Conservation (phyloP, 2,329 filamentous ascomycete genomes). For the Nigrospora sphaerica region DNA sequence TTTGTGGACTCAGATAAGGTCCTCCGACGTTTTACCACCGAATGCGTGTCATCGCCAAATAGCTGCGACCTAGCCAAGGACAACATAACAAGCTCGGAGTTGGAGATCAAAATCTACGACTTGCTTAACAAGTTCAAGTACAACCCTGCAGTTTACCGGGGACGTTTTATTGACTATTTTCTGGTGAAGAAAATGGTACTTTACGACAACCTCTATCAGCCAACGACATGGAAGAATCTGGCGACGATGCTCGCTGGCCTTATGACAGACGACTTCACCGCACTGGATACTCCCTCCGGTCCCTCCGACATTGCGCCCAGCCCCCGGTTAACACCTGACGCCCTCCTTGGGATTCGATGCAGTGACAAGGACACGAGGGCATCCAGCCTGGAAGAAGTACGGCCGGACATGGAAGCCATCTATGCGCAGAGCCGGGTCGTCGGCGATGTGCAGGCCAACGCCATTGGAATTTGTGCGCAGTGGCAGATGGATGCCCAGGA, state of each 20-base stretch:
- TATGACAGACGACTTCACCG: not conserved
- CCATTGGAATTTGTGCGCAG: conserved; percentile 14
- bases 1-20: conserved; percentile 17
- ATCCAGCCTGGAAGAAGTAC: not conserved
- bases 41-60: conserved; percentile 17
- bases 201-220: conserved; percentile 1
- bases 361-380: conserved; percentile 4
- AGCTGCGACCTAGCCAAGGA: conserved; percentile 17
- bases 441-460: conserved; percentile 7
- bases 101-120: no score
- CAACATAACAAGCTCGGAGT: no score
- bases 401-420: conserved; percentile 5
- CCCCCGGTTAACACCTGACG: not conserved
- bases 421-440: conserved; percentile 8
- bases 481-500: conserved; percentile 20
- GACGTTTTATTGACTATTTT: no score
- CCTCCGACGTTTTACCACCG: conserved; percentile 18
- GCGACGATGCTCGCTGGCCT: not conserved
- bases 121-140: no score
- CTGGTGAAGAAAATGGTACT: no score
- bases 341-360: conserved; percentile 12
- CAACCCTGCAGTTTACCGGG: no score
- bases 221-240: not conserved
- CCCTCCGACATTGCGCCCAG: no score
- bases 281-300: not conserved